Base-by-base conservation (phyloP, 129 eudicot genomes). In the Flaveria trinervia region DNA sequence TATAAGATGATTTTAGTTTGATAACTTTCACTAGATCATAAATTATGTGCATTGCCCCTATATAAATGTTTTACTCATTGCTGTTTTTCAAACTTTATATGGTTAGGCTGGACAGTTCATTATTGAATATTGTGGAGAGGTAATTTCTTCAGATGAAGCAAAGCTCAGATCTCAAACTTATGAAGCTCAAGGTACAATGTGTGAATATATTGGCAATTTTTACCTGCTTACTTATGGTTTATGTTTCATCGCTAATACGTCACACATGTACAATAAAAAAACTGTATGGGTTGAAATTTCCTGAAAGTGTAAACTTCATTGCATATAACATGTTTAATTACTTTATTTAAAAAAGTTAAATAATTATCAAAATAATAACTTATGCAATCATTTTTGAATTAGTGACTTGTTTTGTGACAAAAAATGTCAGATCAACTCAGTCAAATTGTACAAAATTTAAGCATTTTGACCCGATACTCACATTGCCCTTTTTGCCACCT, bases 51-150 rank as follows among this genome's bases (percentile, higher is more conserved):
- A 55, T 15, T 56, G n/a, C 70, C 65, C 26, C 17, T n/a, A 3
- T 62, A 45, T 50, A 1, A 1, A 44, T 64, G 33, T 64, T 65
- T 52, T 17, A 71, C 45, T 28, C 17, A 3, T 30, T 30, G 26
- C 16, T 23, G 8, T 7, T 41, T 39, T 33, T 33, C 30, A 5
- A 49, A 68, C 71, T 17, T 36, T 14, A 17, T 71, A 60, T 84
- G 69, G 59, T 26, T 68, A 91, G 98, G 97, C 96, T 79, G 98
- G 97, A 73, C 86, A 82, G 52, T 94, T 91, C 74, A 80, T 94
- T 41, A 87, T 94, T 79, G 98, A 94, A 78, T 94, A 94, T 76
- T 91, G 98, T 74, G 98, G 98, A 73, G 98, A 94, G 75, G 81
- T 89, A 66, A 94, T 94, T 71, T 89, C 97, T 72, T 89, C 91